Evolutionary conservation across 2,329 filamentous ascomycete species (phyloP).

Genomic region (Periglandula ipomoeae): DNA sequence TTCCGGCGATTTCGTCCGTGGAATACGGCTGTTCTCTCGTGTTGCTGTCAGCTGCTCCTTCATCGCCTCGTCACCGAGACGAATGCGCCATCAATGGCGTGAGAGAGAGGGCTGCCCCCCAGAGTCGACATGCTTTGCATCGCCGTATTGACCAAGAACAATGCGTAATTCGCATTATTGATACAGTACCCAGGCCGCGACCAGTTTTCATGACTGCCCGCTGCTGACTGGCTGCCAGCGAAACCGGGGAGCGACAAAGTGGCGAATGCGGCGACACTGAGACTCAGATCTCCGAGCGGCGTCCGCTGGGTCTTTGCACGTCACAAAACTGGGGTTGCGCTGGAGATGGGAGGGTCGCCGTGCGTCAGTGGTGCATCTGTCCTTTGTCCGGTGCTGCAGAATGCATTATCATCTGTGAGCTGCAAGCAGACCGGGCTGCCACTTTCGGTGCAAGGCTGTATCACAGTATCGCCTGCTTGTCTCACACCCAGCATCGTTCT

Average conservation of each 20-base stretch:
- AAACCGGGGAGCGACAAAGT: neutral
- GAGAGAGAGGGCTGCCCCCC: neutral
- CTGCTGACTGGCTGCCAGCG: neutral
- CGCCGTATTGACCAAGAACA: neutral
- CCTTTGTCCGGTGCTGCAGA: neutral
- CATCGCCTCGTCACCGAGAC: no score
- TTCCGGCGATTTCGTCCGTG: neutral
- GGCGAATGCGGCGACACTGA: constrained; percentile 1
- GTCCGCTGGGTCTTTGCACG: neutral
- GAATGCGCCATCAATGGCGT: neutral
- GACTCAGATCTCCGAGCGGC: neutral
- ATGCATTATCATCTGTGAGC: neutral
- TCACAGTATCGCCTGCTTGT: no score
- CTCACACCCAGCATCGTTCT: no score
- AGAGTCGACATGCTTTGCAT: no score
- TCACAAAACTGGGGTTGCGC: constrained; percentile 3
- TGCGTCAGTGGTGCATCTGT: neutral
- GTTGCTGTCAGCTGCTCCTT: neutral
- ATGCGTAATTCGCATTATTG: neutral
- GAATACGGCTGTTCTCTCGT: neutral
- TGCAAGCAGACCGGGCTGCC: neutral
- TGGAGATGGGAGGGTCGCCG: neutral
- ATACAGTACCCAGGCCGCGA: neutral
- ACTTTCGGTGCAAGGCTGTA: no score
- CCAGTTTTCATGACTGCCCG: neutral